phyloP scores from a whole-genome alignment of 2,329 filamentous ascomycete genomes.

The Neurospora sp. region DNA sequence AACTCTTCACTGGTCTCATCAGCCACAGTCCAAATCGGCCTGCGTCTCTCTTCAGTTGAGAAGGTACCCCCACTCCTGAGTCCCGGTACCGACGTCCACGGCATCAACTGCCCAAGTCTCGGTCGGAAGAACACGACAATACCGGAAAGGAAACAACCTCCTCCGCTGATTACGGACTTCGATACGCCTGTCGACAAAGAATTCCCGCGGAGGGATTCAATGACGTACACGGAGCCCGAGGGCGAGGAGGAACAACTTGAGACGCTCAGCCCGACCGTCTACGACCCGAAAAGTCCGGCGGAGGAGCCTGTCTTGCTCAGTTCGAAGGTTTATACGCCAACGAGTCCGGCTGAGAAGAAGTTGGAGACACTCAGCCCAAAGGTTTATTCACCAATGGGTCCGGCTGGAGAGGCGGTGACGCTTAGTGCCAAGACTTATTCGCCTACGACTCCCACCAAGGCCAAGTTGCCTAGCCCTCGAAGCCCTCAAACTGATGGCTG shows the following conservation, averaged over 20 bases:
- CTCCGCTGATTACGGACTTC: not conserved
- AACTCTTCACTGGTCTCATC: constrained; percentile 55
- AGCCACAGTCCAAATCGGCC: constrained; percentile 62
- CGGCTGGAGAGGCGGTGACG: constrained; percentile 24
- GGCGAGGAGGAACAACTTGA: constrained; percentile 21
- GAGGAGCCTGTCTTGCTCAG: not conserved
- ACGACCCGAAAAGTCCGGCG: constrained; percentile 31
- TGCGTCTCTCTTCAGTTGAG: constrained; percentile 53
- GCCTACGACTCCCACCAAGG: constrained; percentile 27
- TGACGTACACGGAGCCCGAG: constrained; percentile 28
- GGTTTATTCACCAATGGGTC: not conserved
- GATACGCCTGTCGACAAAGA: not conserved
- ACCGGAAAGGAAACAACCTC: not conserved
- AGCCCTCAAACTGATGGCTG: not conserved
- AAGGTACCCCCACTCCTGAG: constrained; percentile 33
- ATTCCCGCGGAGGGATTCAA: not conserved
- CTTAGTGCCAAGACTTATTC: constrained; percentile 44
- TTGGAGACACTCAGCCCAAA: not conserved
- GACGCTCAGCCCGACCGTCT: constrained; percentile 43
- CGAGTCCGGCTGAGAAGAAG: constrained; percentile 4
- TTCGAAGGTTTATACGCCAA: constrained; percentile 8
- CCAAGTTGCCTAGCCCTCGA: constrained; percentile 31
- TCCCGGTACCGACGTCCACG: constrained; percentile 27
- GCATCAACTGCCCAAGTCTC: constrained; percentile 25
- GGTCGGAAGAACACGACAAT: not conserved